Evolutionary conservation across 2,329 filamentous ascomycete genomes (phyloP), one percentile per base, ranked within the genome.

Genomic region (Sclerotinia spermophila): DNA sequence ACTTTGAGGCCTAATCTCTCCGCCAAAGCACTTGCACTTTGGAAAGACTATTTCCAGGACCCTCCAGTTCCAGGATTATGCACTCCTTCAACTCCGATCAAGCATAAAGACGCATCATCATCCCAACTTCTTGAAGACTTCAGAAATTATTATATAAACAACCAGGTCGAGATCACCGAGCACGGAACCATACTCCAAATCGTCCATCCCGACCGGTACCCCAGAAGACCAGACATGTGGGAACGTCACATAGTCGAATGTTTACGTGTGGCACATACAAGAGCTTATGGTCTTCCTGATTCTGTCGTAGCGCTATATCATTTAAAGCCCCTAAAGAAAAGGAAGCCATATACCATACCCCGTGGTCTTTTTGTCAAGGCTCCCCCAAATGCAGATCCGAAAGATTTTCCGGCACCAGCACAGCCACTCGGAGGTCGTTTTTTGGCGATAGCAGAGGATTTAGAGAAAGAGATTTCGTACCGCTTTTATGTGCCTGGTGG

Each of bases 321-420:
- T 4, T 0, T 19, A 0, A 59, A 13, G 7, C 6, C 2, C 2
- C 24, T 24, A 17, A 33, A 40, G 11, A 59, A 15, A 5, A 6
- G 4, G 21, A 15, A 51, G 13, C n/a, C 5, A 15, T 51, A 51
- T 2, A 5, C 24, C 24, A 15, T 51, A 51, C 5, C 13, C 24
- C 24, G 48, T 27, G n/a, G 24, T 27, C 21, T 38, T 17, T 59
- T 40, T 40, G 21, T 38, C 21, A 1, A 27, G 35, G 24, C 15
- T 5, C 11, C 11, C 15, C 24, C 6, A 6, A 7, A 51, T 15
- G 2, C 2, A 27, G 48, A 7, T 0, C 1, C n/a, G 11, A n/a
- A 2, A 15, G n/a, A 3, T n/a, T n/a, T 21, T 59, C 1, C 35
- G 0, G 2, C 13, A n/a, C 11, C 3, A 24, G 24, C 3, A 59